Base-by-base conservation (phyloP, 2,329 filamentous ascomycete genomes). In the Cercospora sp. region DNA sequence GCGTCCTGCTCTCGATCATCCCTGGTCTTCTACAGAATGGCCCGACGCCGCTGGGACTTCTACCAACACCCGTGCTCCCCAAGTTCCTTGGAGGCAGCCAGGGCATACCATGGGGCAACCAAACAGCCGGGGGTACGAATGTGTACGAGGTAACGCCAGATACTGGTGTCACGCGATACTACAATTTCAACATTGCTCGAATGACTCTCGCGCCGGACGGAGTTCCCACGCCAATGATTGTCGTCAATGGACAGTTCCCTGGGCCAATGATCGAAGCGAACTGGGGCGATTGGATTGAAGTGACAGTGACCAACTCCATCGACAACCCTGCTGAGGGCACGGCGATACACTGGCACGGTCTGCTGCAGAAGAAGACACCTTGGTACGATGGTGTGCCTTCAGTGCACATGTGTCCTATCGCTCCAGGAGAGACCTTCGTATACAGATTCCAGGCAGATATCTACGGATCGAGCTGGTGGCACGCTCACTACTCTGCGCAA, bases 321-420 rank as follows among this genome's bases (percentile, higher is more conserved):
- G 61, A 59, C n/a, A 66, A 45, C 18, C 68, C 68, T 13, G 66
- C 61, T 12, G 77, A 80, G 65, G 77, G 78, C 8, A 81, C 80
- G 10, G 72, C 78, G 1, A 63, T 83, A 7, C 82, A 83, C 66
- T 83, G 79, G 76, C 82, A 83, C 72, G 81, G 82, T 5, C 60
- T 79, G 9, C 70, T 75, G 40, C 76, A 78, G 63, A 70, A 74
- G 34, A 73, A 73, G 3, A 80, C 80, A 12, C 77, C 77, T 13
- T 80, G 77, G 75, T 75, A 78, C 60, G 82, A 83, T 74, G 82
- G 82, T 34, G 80, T 82, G 10, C 78, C 81, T 10, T 77, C 76
- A 1, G 73, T 82, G 7, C 76, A 78, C 3, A 80, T 82, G 69
- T 81, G 78, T 61, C 81, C 45, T 4, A 83, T 83, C 61, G 77